phyloP scores from a whole-genome alignment of 768 basidiomycete genomes.

The Boletus vermiculosoides region DNA sequence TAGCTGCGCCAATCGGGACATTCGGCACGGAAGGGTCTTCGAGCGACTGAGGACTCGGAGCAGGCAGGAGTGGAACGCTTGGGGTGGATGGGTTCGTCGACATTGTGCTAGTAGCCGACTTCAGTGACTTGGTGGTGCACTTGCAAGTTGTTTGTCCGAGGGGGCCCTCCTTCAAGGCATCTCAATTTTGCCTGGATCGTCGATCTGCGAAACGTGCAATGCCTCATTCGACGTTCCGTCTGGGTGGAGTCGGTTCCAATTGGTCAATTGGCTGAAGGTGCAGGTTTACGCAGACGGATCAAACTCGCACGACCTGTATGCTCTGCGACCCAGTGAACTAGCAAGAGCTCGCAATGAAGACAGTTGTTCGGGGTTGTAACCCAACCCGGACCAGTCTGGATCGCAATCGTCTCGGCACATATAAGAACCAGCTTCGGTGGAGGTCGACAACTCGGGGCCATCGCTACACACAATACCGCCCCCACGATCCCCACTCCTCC shows the following conservation, averaged over 20 bases:
- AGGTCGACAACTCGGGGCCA: neutral
- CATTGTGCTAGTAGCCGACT: neutral
- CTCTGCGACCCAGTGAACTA: neutral
- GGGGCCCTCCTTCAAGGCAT: neutral
- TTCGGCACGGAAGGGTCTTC: constrained; percentile 9
- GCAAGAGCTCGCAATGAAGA: neutral
- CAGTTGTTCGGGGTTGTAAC: neutral
- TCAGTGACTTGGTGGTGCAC: neutral
- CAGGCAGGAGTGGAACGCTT: constrained; percentile 9
- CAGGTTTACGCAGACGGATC: neutral
- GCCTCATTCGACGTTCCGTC: neutral
- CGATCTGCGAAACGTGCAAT: neutral
- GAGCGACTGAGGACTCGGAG: constrained; percentile 6
- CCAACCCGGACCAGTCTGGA: constrained; percentile 5
- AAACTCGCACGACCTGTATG: neutral
- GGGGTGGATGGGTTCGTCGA: constrained; percentile 2
- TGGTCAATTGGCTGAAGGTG: neutral
- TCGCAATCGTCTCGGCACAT: constrained; percentile 13
- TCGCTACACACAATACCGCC: neutral
- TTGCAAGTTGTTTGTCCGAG: neutral
- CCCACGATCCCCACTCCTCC: neutral
- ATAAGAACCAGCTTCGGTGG: constrained; percentile 10
- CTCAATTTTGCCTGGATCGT: neutral
- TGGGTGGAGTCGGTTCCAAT: neutral
- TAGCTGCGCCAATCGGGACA: constrained; percentile 16